Percentiles rank a stretch among this genome's conserved stretches.
phyloP scores from a whole-genome alignment of 192 early-diverging fungal species.

The Dimargaris verticillata region DNA sequence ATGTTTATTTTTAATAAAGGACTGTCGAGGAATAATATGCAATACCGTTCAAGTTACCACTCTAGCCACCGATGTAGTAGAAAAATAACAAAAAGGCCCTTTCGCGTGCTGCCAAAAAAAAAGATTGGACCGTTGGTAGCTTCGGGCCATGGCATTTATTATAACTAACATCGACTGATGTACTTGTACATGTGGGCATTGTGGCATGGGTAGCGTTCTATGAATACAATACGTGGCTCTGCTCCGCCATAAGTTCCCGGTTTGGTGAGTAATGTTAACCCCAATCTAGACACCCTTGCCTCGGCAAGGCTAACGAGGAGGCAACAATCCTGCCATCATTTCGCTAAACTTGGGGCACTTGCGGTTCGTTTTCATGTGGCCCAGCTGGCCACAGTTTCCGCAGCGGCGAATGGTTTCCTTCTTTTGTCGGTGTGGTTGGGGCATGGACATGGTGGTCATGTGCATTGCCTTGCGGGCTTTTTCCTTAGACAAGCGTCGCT shows the following conservation, averaged over 20 bases:
- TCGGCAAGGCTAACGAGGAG: background rate
- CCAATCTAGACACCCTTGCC: background rate
- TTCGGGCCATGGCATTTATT: too few relatives aligned
- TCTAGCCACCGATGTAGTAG: too few relatives aligned
- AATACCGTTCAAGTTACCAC: background rate
- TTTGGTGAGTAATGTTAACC: background rate
- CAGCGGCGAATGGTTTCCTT: conserved; percentile 51
- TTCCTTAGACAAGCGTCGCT: conserved; percentile 26
- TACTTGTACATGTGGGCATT: too few relatives aligned
- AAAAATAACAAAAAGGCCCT: too few relatives aligned
- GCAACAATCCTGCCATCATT: conserved; percentile 14
- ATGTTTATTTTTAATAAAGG: background rate
- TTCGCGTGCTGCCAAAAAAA: too few relatives aligned
- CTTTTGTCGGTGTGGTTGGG: conserved; percentile 38
- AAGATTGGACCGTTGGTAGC: too few relatives aligned
- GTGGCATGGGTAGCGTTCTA: too few relatives aligned
- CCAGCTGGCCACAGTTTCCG: conserved; percentile 62
- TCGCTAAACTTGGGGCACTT: conserved; percentile 46
- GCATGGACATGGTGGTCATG: conserved; percentile 31
- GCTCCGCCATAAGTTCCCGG: too few relatives aligned
- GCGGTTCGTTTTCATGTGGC: conserved; percentile 82
- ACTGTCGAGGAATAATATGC: background rate
- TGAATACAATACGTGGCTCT: too few relatives aligned
- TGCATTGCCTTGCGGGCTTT: conserved; percentile 23
- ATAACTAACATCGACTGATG: too few relatives aligned